Evolutionary conservation across 2,329 filamentous ascomycete genomes (phyloP).

Genomic region (Clarireedia hainanense): DNA sequence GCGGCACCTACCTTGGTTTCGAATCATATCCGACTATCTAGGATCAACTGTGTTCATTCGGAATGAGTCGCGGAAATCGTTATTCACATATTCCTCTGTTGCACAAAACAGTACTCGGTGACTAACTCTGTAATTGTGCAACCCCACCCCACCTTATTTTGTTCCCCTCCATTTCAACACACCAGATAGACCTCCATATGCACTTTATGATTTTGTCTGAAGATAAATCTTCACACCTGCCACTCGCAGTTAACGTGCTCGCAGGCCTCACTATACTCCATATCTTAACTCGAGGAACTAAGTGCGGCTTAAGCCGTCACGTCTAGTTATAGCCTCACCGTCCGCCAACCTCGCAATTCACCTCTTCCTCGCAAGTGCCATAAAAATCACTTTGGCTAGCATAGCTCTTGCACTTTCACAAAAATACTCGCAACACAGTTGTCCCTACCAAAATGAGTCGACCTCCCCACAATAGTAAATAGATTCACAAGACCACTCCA

Average conservation of each 20-base stretch:
- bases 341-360: background rate
- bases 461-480: no score
- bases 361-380: background rate
- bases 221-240: background rate
- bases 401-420: no score
- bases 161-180: background rate
- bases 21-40: background rate
- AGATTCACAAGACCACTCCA: background rate
- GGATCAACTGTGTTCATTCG: background rate
- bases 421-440: no score
- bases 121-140: background rate
- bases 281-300: background rate
- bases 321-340: conserved; percentile 1
- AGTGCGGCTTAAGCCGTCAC: background rate
- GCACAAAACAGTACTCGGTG: conserved; percentile 3
- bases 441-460: no score
- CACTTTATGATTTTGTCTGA: background rate
- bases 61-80: background rate
- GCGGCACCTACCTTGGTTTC: background rate
- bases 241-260: background rate
- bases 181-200: background rate
- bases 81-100: background rate
- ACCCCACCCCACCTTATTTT: background rate
- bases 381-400: no score
- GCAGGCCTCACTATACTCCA: background rate